Evolutionary conservation across 1,139 yeast genomes (phyloP), one percentile per base, ranked within the genome.

Genomic region (Sugiyamaella grinbergsii): DNA sequence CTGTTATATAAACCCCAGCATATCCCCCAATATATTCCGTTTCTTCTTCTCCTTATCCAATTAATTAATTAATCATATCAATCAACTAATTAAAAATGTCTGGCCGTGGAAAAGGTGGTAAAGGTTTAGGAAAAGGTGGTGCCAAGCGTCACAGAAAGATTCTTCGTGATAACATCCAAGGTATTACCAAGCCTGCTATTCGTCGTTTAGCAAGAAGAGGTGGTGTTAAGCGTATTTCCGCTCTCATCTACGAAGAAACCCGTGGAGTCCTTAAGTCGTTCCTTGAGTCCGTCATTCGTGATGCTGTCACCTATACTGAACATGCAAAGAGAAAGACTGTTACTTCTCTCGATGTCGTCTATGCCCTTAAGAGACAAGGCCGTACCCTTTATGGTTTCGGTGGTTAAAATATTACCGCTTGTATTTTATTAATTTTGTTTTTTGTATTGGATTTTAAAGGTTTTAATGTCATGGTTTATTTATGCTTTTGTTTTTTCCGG

Each of bases 171-270:
- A 93, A 93, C 91, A 91, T 93, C 66, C 98, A 91, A 80, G 98
- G 98, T 81, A 91, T 93, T 73, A 93, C 98, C 62, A 93, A 93
- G 83, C 98, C 98, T 73, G 98, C 98, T 70, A 93, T 93, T 74
- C 90, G 98, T 81, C 91, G 98, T 87, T 85, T 93, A 71, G 98
- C 98, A 57, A 91, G 98, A 85, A 90, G 98, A 88, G 98, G 98
- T 80, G 98, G 98, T 88, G 98, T 93, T 72, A 93, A 93, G 85
- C 96, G 98, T 86, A 93, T 93, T 69, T 91, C 98, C 62, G 98
- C 96, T 72, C 81, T 91, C 73, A 91, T 93, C 75, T 93, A 93
- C 81, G 98, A 93, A 79, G 97, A 91, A 81, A 96, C 94, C 70
- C 89, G 98, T 80, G 93, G 87, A 64, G 98, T 93, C 66, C 82